Conservation (phyloP, 2,329 filamentous ascomycete genomes). For the Fusarium sp. region DNA sequence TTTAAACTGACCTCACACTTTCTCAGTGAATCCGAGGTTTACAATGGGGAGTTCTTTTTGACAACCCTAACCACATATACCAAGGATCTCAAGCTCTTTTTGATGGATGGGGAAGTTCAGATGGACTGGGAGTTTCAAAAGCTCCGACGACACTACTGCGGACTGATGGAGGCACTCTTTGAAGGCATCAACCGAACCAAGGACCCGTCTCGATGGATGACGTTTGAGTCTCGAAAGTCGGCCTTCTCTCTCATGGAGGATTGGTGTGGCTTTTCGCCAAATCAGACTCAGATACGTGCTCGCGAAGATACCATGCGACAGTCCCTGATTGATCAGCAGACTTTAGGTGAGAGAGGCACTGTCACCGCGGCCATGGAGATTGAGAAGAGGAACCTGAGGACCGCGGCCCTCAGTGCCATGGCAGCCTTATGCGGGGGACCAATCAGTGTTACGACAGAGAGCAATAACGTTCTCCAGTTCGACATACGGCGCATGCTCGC, state of each 20-base stretch:
- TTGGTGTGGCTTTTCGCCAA: conserved; percentile 97
- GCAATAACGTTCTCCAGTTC: conserved; percentile 88
- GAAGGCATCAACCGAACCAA: conserved; percentile 88
- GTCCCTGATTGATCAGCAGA: conserved; percentile 83
- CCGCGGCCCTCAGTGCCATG: conserved; percentile 94
- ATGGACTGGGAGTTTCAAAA: conserved; percentile 95
- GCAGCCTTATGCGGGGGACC: conserved; percentile 89
- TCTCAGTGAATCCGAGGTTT: conserved; percentile 80
- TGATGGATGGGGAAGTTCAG: conserved; percentile 95
- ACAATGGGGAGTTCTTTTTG: conserved; percentile 90
- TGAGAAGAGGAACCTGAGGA: conserved; percentile 91
- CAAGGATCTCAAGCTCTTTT: conserved; percentile 91
- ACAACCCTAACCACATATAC: conserved; percentile 90
- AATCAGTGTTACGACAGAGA: conserved; percentile 88
- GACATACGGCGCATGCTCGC: conserved; percentile 92
- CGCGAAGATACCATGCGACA: conserved; percentile 90
- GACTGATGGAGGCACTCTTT: conserved; percentile 91
- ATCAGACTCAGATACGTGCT: conserved; percentile 83
- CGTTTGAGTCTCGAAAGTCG: conserved; percentile 95
- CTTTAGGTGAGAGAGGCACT: conserved; percentile 79
- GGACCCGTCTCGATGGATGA: conserved; percentile 93
- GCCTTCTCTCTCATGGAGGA: conserved; percentile 98
- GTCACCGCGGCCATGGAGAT: conserved; percentile 94
- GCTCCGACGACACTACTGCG: conserved; percentile 92
- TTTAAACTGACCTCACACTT: conserved; percentile 96